A percentile compares a stretch with the other conserved stretches of the same genome.
Evolutionary conservation across 2,329 filamentous ascomycete species (phyloP).

Genomic region (Pezicula rhizophila): DNA sequence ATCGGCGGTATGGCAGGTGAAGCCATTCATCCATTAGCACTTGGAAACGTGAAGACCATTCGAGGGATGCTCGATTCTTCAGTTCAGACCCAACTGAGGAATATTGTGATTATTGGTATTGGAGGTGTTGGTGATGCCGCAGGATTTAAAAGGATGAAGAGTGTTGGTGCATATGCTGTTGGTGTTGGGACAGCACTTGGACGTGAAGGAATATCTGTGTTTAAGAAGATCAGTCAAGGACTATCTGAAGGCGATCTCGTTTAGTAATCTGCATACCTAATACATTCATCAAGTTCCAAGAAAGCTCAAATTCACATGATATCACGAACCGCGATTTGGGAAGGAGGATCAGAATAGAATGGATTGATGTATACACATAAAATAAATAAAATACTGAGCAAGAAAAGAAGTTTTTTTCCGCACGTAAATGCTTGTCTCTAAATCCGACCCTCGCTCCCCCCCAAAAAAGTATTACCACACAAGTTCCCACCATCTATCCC

Average conservation of each 20-base stretch:
- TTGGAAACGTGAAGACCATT: constrained; percentile 72
- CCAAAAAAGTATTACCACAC: background rate
- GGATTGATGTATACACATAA: constrained; percentile 12
- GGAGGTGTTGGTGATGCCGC: constrained; percentile 63
- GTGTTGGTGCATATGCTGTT: constrained; percentile 60
- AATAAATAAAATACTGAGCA: background rate
- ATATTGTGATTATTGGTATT: constrained; percentile 63
- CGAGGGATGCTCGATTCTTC: constrained; percentile 46
- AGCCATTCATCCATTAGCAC: constrained; percentile 63
- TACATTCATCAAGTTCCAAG: too few species aligned
- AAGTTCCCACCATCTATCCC: background rate
- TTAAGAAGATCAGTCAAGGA: constrained; percentile 47
- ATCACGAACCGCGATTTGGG: background rate
- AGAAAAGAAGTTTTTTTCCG: background rate
- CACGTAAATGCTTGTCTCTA: background rate
- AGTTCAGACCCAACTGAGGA: constrained; percentile 36
- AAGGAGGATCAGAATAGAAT: constrained; percentile 18
- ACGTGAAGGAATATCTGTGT: constrained; percentile 54
- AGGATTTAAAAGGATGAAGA: constrained; percentile 60
- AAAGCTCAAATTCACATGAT: too few species aligned
- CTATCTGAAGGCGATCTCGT: constrained; percentile 8
- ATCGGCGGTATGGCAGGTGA: constrained; percentile 69
- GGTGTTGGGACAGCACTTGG: constrained; percentile 67
- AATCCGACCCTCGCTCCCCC: background rate
- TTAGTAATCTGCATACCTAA: background rate